Evolutionary conservation across 2,329 filamentous ascomycete species (phyloP), one percentile per base, ranked within the genome.

Genomic region (Stemphylium vesicarium): DNA sequence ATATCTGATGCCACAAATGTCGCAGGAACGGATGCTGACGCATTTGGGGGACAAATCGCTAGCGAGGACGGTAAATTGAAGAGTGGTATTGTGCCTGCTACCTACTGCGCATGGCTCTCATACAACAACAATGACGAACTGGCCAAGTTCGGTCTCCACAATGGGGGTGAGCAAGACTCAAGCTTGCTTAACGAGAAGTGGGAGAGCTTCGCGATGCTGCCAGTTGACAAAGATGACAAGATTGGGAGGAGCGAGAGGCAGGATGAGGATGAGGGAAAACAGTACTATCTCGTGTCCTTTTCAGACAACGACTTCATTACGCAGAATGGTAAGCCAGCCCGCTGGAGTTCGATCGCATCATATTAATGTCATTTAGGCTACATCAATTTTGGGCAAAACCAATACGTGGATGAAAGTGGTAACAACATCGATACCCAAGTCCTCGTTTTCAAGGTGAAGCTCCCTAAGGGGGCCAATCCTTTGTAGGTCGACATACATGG

Each of bases 281-380:
- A 90, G 74, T 91, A 85, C 72, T 90, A 86, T 66, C 69, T 92
- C 31, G 84, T 92, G 57, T 84, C 82, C 11, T 75, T 90, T 43
- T 88, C 84, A 52, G 89, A 91, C 65, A 90, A 92, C 67, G 88
- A 92, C 71, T 91, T 91, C 63, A 86, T 91, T 52, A 91, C 88
- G 0, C 87, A 91, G 71, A 79, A 91, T 70, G 87, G 85, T 79
- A 67, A 60, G 75, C 64, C 2, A 13, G 13, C 9, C 5, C 37
- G 8, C 20, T 13, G 2, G 9, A 32, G 29, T 7, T 13, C 36
- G 16, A 0, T 33, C 2, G 1, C 10, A 29, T 10, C 50, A 11
- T 18, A 26, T 45, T 54, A 46, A 50, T 66, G 60, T 24, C 2
- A 11, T 33, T 38, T n/a, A 82, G 82, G 83, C 0, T 80, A 78